A percentile compares a stretch with the other conserved stretches of the same genome.
Evolutionary conservation across 83 land plant genomes (phyloP).

Genomic region (Diphasiastrum complanatum): DNA sequence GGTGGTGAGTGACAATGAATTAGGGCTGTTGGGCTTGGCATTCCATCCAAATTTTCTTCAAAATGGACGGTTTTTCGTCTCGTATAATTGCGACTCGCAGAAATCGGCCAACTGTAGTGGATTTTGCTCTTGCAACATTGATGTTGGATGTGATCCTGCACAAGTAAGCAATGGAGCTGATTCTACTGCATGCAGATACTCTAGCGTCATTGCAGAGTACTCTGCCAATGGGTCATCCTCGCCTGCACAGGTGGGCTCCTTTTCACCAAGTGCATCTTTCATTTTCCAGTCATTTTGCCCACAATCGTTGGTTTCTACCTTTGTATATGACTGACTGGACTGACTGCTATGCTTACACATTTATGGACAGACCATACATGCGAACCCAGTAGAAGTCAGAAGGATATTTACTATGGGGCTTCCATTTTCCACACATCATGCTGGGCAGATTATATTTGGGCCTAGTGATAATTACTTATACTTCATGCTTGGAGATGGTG

Average conservation of each 20-base stretch:
- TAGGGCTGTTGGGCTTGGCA: slow-evolving; percentile 78
- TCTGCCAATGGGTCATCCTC: slow-evolving; percentile 44
- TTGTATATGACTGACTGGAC: background rate
- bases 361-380: slow-evolving; percentile 48
- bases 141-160: slow-evolving; percentile 64
- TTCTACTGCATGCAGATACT: slow-evolving; percentile 61
- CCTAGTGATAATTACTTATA: slow-evolving; percentile 85
- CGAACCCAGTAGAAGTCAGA: slow-evolving; percentile 71
- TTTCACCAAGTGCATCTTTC: too few species aligned
- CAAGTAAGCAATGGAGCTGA: slow-evolving; percentile 36
- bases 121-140: slow-evolving; percentile 70
- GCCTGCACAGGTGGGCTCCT: slow-evolving; percentile 52
- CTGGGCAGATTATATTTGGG: slow-evolving; percentile 80
- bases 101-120: slow-evolving; percentile 55
- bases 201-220: slow-evolving; percentile 72
- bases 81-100: slow-evolving; percentile 71
- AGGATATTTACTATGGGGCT: slow-evolving; percentile 88
- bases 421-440: slow-evolving; percentile 73
- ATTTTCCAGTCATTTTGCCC: background rate
- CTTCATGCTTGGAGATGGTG: slow-evolving; percentile 95
- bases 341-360: slow-evolving; percentile 12
- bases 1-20: slow-evolving; percentile 38
- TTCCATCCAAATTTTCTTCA: slow-evolving; percentile 74
- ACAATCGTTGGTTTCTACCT: background rate
- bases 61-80: slow-evolving; percentile 92